A percentile compares a stretch with the other conserved stretches of the same genome.
Evolutionary conservation across 352 stramenopile genomes (phyloP).

Genomic region (Phytophthora sp.): DNA sequence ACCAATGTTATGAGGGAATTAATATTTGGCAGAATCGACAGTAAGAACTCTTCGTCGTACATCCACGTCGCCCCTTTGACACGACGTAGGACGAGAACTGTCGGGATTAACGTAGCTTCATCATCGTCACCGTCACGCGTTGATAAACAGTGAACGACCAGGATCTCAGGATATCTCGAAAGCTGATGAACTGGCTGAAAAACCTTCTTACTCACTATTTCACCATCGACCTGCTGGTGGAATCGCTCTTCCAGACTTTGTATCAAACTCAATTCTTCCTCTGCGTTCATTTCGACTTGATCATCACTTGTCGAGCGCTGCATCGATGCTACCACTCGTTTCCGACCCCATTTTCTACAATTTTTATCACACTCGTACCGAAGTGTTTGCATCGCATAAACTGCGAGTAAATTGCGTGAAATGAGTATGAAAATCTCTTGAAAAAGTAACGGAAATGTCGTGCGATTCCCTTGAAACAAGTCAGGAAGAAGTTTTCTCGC

Average conservation of each 20-base stretch:
- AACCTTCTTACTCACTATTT: neutral
- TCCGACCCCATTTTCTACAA: conserved; percentile 12
- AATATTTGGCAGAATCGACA: conserved; percentile 44
- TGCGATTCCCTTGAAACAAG: conserved; percentile 70
- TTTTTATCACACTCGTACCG: conserved; percentile 22
- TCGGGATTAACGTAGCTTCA: conserved; percentile 20
- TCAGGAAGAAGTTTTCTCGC: conserved; percentile 28
- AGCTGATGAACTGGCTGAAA: conserved; percentile 17
- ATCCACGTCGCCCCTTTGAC: conserved; percentile 54
- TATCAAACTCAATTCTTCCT: neutral
- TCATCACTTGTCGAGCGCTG: neutral
- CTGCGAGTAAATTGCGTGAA: conserved; percentile 47
- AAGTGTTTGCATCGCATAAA: conserved; percentile 46
- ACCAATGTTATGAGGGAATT: conserved; percentile 52
- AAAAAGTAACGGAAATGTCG: conserved; percentile 51
- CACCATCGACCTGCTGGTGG: neutral
- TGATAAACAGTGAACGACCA: conserved; percentile 29
- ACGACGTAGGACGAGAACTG: conserved; percentile 54
- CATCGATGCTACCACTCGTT: conserved; percentile 10
- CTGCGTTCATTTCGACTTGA: neutral
- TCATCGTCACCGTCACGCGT: conserved; percentile 46
- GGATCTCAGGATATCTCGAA: conserved; percentile 17
- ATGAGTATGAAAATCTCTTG: conserved; percentile 42
- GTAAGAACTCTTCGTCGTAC: conserved; percentile 68
- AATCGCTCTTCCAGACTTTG: conserved; percentile 17